These are phyloP conservation scores for Volvox africanus DNA, from an alignment of 139 green algal species.

Conservation along the genomic window DNA sequence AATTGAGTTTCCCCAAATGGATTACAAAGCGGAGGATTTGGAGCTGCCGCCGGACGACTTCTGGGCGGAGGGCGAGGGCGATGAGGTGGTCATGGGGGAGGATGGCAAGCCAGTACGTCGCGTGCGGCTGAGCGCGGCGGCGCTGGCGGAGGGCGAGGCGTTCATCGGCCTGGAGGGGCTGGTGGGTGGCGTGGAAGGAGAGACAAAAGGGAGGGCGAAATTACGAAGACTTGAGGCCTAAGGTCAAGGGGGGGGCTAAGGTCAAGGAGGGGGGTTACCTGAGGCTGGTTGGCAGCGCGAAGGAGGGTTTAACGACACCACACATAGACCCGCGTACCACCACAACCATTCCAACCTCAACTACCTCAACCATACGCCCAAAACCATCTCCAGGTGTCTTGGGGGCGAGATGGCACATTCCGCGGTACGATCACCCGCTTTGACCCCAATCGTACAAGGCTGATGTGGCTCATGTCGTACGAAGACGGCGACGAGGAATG, in stretches of 20 bases:
- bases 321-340: too few relatives aligned
- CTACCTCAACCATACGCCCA: too few relatives aligned
- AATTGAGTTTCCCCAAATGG: constrained; percentile 32
- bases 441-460: constrained; percentile 16
- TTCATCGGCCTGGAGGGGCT: constrained; percentile 38
- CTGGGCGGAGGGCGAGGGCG: background rate
- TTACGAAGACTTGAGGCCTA: too few relatives aligned
- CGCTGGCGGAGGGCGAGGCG: constrained; percentile 34
- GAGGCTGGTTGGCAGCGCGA: too few relatives aligned
- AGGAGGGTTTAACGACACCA: too few relatives aligned
- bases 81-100: background rate
- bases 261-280: too few relatives aligned
- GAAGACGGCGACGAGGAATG: constrained; percentile 45
- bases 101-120: background rate
- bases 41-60: constrained; percentile 35
- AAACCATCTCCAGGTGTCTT: constrained; percentile 9
- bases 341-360: too few relatives aligned
- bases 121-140: background rate
- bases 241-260: too few relatives aligned
- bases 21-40: constrained; percentile 15
- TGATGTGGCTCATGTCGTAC: constrained; percentile 36
- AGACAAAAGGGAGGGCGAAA: too few relatives aligned
- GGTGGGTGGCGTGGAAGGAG: background rate
- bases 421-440: constrained; percentile 24
- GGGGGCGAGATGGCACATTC: constrained; percentile 26